Evolutionary conservation across 768 basidiomycete genomes (phyloP).

Genomic region (Lyophyllum shimeji): DNA sequence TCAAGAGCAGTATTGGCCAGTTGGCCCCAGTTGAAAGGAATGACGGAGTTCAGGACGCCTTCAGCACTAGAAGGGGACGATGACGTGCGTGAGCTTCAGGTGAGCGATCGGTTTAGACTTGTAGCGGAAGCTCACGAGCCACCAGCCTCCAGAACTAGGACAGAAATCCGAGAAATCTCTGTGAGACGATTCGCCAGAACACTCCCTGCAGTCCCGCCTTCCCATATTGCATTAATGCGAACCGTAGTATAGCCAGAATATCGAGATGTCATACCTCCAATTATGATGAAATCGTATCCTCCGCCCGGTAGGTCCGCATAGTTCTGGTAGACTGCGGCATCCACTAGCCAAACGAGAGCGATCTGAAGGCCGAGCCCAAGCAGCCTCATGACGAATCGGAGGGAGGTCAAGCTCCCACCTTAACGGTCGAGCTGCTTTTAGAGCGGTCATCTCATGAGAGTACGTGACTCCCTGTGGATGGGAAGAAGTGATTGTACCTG

Average conservation of each 20-base stretch:
- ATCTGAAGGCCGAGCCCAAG: background rate
- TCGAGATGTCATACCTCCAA: background rate
- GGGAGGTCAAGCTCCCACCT: too few relatives aligned
- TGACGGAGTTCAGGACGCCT: background rate
- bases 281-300: background rate
- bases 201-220: conserved; percentile 10
- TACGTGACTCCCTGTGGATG: background rate
- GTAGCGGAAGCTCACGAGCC: conserved; percentile 11
- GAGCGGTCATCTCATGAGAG: background rate
- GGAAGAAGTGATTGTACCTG: too few relatives aligned
- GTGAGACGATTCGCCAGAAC: conserved; percentile 11
- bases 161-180: background rate
- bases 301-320: background rate
- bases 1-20: conserved; percentile 15
- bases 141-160: conserved; percentile 11
- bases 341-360: background rate
- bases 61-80: conserved; percentile 9
- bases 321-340: background rate
- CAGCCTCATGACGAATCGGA: background rate
- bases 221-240: background rate
- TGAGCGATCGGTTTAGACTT: background rate
- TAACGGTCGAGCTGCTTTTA: too few relatives aligned
- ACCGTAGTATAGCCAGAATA: background rate
- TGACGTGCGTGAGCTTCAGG: conserved; percentile 2
- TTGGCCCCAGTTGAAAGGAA: background rate